These are phyloP conservation scores for Astrephomene gubernaculifera DNA, from an alignment of 139 green algal species.

Conservation along the genomic window DNA sequence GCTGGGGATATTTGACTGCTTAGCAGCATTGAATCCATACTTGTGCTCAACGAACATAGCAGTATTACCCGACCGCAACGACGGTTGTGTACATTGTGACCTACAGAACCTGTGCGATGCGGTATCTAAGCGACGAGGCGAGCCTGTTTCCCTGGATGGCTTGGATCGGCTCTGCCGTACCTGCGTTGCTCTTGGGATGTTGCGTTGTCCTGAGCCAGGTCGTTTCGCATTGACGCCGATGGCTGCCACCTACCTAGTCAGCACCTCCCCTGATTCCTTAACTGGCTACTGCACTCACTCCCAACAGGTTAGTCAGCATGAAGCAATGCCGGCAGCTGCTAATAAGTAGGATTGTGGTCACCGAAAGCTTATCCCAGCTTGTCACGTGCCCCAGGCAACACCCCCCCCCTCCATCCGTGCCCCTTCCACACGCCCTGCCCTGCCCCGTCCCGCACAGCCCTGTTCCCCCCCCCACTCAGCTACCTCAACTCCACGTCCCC, in stretches of 20 bases:
- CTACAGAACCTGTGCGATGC: neutral
- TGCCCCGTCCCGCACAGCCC: too few relatives aligned
- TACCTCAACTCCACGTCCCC: neutral
- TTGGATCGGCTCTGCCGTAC: conserved; percentile 42
- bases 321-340: neutral
- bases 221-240: neutral
- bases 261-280: conserved; percentile 16
- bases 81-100: too few relatives aligned
- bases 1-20: conserved; percentile 42
- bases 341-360: neutral
- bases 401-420: too few relatives aligned
- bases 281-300: conserved; percentile 48
- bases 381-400: neutral
- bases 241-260: conserved; percentile 19
- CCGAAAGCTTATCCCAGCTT: neutral
- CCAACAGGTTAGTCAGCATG: neutral
- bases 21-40: neutral
- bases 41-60: too few relatives aligned
- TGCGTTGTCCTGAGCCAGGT: neutral
- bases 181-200: conserved; percentile 25
- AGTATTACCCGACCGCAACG: too few relatives aligned
- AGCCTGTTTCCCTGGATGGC: conserved; percentile 15
- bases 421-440: too few relatives aligned
- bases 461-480: too few relatives aligned
- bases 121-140: neutral